Evolutionary conservation across 2,329 filamentous ascomycete species (phyloP), one percentile per base, ranked within the genome.

Genomic region (Cladobotryum protrusum): DNA sequence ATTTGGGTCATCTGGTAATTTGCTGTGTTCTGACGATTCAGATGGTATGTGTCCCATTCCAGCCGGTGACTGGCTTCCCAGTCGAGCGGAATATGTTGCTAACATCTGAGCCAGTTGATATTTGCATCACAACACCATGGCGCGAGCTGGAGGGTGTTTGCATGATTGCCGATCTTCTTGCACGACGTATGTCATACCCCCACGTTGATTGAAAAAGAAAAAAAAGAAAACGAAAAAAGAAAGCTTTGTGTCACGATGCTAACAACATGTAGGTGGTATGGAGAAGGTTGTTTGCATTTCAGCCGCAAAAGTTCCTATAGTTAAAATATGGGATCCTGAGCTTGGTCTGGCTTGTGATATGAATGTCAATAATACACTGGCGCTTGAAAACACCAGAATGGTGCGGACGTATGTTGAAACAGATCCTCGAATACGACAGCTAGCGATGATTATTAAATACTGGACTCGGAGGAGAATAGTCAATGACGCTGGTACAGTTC

Each of bases 321-420:
- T 99, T 59, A 97, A 97, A 73, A 88, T 96, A 49, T 99, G 93
- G 91, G 93, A 99, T 66, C 93, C 93, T 3, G 89, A 96, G 66
- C 75, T 96, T 50, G 76, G 85, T 56, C 76, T 99, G 45, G 87
- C 90, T 14, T 96, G 91, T 67, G 93, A 99, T 65, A 93, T 99
- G 86, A 99, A 99, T 60, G 91, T 99, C 71, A 99, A 99, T 73
- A 99, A 97, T 61, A 93, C 91, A 0, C 71, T 95, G 47, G 93
- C 93, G 4, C 74, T 99, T 54, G 91, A 97, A 67, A 99, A 99
- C 63, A 99, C 93, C 13, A 83, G 91, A 45, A 95, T 99, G 91
- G 93, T 99, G 61, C 89, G 91, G 65, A 96, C 90, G 1, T 99
- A 99, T 69, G 89, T 99, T 54, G 85, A 95, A 62, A 86, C 95